A percentile compares a stretch with the other conserved stretches of the same genome.
Conservation (phyloP, 371 early-diverging fungal genomes). For the Haplosporangium sp. region DNA sequence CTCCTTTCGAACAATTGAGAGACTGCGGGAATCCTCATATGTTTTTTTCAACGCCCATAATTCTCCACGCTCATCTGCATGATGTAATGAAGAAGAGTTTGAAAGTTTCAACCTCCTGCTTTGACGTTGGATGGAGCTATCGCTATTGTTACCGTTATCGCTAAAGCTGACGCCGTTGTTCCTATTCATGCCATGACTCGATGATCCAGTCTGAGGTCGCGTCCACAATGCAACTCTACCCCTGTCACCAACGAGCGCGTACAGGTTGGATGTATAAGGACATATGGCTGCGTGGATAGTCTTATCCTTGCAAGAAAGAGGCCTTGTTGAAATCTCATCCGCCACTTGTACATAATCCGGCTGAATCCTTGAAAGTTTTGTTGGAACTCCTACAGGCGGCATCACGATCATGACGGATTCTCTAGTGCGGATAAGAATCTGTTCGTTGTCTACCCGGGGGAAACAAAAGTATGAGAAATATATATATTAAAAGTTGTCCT, state of each 20-base stretch:
- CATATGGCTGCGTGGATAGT: slow-evolving; percentile 48
- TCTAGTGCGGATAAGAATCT: slow-evolving; percentile 38
- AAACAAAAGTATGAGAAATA: background rate
- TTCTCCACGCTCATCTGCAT: background rate
- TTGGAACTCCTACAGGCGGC: slow-evolving; percentile 13
- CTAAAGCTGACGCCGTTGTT: background rate
- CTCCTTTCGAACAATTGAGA: slow-evolving; percentile 13
- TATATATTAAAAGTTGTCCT: too few species aligned
- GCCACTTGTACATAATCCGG: slow-evolving; percentile 11
- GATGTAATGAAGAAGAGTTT: too few species aligned
- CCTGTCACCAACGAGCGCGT: slow-evolving; percentile 40
- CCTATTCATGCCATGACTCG: background rate
- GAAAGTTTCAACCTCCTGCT: too few species aligned
- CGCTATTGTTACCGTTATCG: background rate
- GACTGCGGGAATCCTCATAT: background rate
- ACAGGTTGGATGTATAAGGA: slow-evolving; percentile 30
- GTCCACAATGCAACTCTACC: slow-evolving; percentile 41
- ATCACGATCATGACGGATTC: slow-evolving; percentile 27
- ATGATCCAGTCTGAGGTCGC: background rate
- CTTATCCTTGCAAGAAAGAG: slow-evolving; percentile 13
- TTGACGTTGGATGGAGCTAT: background rate
- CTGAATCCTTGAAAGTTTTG: slow-evolving; percentile 27
- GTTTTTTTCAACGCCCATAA: background rate
- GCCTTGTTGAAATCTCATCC: slow-evolving; percentile 21
- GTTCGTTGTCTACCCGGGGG: slow-evolving; percentile 7